Evolutionary conservation across 2,329 filamentous ascomycete species (phyloP).

Genomic region (Fusarium hainanense): DNA sequence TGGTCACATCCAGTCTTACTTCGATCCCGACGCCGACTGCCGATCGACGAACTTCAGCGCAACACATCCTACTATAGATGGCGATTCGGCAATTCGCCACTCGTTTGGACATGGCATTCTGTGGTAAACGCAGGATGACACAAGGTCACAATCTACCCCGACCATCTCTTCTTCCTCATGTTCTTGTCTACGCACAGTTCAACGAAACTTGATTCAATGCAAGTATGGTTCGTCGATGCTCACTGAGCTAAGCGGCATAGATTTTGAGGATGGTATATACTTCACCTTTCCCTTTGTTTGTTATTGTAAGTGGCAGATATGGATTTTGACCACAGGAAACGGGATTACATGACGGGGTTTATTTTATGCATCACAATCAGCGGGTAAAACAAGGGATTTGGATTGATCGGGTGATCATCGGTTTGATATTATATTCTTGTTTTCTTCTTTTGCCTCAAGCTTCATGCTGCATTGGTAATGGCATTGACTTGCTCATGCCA

Average conservation of each 20-base stretch:
- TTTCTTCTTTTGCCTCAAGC: slow-evolving; percentile 5
- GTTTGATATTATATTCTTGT: slow-evolving; percentile 38
- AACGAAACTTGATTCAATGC: not conserved
- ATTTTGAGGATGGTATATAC: slow-evolving; percentile 48
- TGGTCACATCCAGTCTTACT: not conserved
- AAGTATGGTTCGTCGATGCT: slow-evolving; percentile 1
- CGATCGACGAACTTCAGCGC: slow-evolving; percentile 9
- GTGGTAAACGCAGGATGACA: slow-evolving; percentile 21
- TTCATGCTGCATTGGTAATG: not conserved
- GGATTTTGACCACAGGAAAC: slow-evolving; percentile 44
- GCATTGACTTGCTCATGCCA: not conserved
- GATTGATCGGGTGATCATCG: slow-evolving; percentile 42
- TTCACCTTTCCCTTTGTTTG: slow-evolving; percentile 37
- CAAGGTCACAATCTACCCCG: slow-evolving; percentile 8
- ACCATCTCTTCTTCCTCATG: slow-evolving; percentile 19
- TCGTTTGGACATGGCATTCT: slow-evolving; percentile 33
- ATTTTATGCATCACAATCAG: slow-evolving; percentile 55
- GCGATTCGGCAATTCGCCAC: slow-evolving; percentile 17
- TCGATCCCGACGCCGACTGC: not conserved
- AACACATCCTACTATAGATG: slow-evolving; percentile 21
- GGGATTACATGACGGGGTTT: slow-evolving; percentile 49
- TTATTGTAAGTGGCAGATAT: slow-evolving; percentile 39
- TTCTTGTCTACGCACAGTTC: slow-evolving; percentile 7
- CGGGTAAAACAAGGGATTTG: slow-evolving; percentile 49
- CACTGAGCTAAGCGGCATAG: slow-evolving; percentile 27